Conservation (phyloP, 371 early-diverging fungal species). For the Apophysomyces variabilis region DNA sequence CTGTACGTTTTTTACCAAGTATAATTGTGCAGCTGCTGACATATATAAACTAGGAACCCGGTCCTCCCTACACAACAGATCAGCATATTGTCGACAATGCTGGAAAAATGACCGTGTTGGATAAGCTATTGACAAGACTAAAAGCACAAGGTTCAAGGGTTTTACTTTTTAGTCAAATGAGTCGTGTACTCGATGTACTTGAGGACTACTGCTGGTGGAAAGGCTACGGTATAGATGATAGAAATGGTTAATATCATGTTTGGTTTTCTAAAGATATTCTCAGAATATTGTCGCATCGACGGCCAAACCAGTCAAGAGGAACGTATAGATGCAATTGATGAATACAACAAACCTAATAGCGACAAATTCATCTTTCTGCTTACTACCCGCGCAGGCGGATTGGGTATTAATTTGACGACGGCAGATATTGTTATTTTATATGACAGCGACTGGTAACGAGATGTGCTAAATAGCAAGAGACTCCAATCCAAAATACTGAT, state of each 20-base stretch:
- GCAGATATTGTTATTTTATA: conserved; percentile 98
- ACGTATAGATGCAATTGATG: conserved; percentile 92
- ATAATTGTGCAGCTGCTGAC: background rate
- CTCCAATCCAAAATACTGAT: background rate
- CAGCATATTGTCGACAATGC: conserved; percentile 95
- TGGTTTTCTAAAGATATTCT: background rate
- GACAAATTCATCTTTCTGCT: conserved; percentile 96
- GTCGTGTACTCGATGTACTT: conserved; percentile 97
- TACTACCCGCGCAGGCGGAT: conserved; percentile 98
- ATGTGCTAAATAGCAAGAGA: conserved; percentile 9
- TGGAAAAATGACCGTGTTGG: conserved; percentile 95
- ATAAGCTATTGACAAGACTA: conserved; percentile 84
- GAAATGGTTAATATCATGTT: background rate
- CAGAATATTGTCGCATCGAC: conserved; percentile 97
- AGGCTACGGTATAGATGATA: conserved; percentile 66
- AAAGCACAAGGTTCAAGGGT: conserved; percentile 96
- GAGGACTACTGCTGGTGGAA: conserved; percentile 98
- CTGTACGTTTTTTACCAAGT: conserved; percentile 52
- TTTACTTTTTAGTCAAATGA: conserved; percentile 98
- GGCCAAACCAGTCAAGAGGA: conserved; percentile 97
- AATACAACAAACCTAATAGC: conserved; percentile 91
- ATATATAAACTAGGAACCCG: conserved; percentile 46
- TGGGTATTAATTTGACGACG: conserved; percentile 98
- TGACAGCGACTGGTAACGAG: conserved; percentile 93
- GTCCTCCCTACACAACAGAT: conserved; percentile 97